phyloP scores from a whole-genome alignment of 768 basidiomycete species.

The Kwoniella europaea region DNA sequence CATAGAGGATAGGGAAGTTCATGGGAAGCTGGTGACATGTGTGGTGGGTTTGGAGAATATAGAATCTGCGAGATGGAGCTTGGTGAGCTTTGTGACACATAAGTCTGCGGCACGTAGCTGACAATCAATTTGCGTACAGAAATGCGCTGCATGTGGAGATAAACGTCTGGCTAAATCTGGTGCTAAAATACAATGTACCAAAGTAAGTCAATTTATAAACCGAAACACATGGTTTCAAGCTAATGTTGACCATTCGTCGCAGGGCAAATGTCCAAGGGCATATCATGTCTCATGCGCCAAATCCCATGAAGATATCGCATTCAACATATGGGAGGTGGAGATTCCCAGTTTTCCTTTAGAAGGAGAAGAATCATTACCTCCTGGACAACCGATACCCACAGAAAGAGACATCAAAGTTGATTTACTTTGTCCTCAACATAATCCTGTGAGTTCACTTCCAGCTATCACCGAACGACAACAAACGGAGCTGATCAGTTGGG shows the following conservation, averaged over 20 bases:
- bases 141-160: conserved; percentile 86
- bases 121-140: conserved; percentile 63
- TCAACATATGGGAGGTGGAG: conserved; percentile 50
- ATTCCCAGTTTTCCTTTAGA: conserved; percentile 28
- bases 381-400: conserved; percentile 49
- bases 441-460: conserved; percentile 69
- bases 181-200: conserved; percentile 78
- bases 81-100: conserved; percentile 64
- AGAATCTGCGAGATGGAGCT: conserved; percentile 87
- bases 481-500: background rate
- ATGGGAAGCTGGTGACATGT: conserved; percentile 35
- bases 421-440: conserved; percentile 83
- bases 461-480: background rate
- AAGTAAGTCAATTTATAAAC: conserved; percentile 47
- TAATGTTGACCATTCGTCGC: background rate
- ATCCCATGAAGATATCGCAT: conserved; percentile 59
- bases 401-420: conserved; percentile 75
- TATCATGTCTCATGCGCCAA: conserved; percentile 92
- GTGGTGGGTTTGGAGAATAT: conserved; percentile 88
- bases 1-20: conserved; percentile 66
- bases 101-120: background rate
- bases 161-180: conserved; percentile 57
- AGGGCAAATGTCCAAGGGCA: conserved; percentile 86
- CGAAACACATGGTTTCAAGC: no score
- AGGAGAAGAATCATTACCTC: conserved; percentile 26